These are phyloP conservation scores for Bocquillonia castaneifolia DNA, from an alignment of 441 rosid genomes.

Conservation along the genomic window DNA sequence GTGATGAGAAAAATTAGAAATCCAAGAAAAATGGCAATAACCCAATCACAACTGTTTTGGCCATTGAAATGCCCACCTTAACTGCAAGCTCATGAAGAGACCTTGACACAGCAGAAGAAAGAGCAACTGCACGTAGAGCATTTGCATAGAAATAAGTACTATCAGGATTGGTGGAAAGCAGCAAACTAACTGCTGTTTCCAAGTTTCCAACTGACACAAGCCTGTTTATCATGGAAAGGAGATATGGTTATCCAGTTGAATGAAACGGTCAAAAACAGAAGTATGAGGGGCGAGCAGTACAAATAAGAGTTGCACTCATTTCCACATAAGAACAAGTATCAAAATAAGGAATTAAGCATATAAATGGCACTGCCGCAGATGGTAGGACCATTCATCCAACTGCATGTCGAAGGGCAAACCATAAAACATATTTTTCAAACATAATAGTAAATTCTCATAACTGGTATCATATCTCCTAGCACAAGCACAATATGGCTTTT, in stretches of 20 bases:
- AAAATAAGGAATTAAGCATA: background rate
- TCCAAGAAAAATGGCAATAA: constrained; percentile 9
- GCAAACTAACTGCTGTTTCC: constrained; percentile 92
- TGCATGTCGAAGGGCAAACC: no score
- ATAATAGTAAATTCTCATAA: no score
- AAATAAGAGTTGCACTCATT: background rate
- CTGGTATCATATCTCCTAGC: no score
- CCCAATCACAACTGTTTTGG: background rate
- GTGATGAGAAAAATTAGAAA: constrained; percentile 6
- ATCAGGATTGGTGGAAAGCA: constrained; percentile 90
- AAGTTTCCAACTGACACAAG: constrained; percentile 90
- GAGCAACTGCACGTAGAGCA: constrained; percentile 97
- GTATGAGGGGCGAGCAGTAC: background rate
- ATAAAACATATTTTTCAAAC: no score
- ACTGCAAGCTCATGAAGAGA: constrained; percentile 96
- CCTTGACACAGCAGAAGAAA: constrained; percentile 90
- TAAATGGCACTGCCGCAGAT: no score
- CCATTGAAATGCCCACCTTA: constrained; percentile 46
- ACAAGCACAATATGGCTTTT: no score
- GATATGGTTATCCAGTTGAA: constrained; percentile 5
- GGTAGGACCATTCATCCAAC: no score
- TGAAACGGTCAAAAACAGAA: constrained; percentile 2
- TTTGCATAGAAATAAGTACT: constrained; percentile 86
- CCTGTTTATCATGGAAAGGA: constrained; percentile 36
- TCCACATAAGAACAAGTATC: background rate